These are phyloP conservation scores for Pseudocercospora fijiensis DNA, from an alignment of 2,329 filamentous ascomycete species.

Conservation along the genomic window DNA sequence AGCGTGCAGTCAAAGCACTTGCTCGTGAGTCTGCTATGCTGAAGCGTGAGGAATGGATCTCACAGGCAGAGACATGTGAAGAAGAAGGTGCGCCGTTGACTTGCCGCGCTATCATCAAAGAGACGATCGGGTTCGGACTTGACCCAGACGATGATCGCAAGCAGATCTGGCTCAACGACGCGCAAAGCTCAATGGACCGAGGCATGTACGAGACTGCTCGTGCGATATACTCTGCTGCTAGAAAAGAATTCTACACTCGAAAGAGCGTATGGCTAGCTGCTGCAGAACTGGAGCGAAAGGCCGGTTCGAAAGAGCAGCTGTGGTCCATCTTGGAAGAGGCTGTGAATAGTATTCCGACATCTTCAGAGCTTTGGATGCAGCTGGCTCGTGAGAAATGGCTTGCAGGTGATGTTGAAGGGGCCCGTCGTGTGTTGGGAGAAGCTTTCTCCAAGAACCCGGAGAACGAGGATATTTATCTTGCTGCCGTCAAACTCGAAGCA, in stretches of 20 bases:
- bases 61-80: constrained; percentile 91
- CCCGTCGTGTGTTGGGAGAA: constrained; percentile 77
- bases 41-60: constrained; percentile 95
- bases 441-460: constrained; percentile 95
- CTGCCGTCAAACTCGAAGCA: constrained; percentile 92
- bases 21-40: constrained; percentile 93
- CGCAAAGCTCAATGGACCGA: constrained; percentile 73
- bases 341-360: constrained; percentile 87
- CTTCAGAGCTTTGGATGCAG: constrained; percentile 92
- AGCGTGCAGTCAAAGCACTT: constrained; percentile 83
- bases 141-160: constrained; percentile 97
- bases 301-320: constrained; percentile 78
- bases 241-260: constrained; percentile 85
- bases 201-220: constrained; percentile 86
- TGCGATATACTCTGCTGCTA: constrained; percentile 87
- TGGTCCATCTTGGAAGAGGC: constrained; percentile 88
- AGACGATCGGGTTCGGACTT: constrained; percentile 88
- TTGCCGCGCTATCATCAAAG: constrained; percentile 83
- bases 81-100: constrained; percentile 84
- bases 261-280: constrained; percentile 87
- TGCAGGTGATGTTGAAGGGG: constrained; percentile 80
- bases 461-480: constrained; percentile 97
- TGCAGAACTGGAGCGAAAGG: constrained; percentile 84
- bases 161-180: constrained; percentile 94
- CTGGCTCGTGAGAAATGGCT: constrained; percentile 94